phyloP scores from a whole-genome alignment of 169 alveolate genomes.

The Plasmodium inui region DNA sequence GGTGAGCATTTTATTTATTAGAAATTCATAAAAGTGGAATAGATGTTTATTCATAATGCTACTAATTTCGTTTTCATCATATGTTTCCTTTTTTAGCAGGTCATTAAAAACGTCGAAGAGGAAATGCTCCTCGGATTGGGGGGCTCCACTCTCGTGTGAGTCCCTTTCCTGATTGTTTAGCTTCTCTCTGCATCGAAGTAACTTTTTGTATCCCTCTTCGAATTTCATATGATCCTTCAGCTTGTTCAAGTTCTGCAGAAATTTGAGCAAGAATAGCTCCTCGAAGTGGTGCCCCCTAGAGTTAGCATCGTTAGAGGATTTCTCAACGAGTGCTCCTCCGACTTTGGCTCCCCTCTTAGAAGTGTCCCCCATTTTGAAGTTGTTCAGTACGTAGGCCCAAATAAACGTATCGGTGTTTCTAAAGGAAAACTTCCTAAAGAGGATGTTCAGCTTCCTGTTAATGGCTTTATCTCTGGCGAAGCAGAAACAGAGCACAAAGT shows the following conservation, averaged over 20 bases:
- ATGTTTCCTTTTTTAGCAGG: neutral
- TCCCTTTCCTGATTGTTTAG: neutral
- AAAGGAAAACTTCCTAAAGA: constrained; percentile 44
- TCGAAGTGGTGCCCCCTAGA: constrained; percentile 8
- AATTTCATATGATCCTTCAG: constrained; percentile 32
- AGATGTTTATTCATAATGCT: neutral
- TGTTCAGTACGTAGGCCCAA: constrained; percentile 9
- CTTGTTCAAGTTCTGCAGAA: constrained; percentile 19
- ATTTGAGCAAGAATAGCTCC: constrained; percentile 20
- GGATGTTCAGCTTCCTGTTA: constrained; percentile 25
- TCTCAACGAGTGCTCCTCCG: neutral
- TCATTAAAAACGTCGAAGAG: constrained; percentile 23
- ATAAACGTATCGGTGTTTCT: constrained; percentile 51
- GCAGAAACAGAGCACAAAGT: constrained; percentile 44
- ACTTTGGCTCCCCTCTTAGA: neutral
- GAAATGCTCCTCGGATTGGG: neutral
- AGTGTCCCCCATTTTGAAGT: constrained; percentile 8
- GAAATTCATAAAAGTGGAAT: constrained; percentile 10
- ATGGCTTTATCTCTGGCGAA: constrained; percentile 29
- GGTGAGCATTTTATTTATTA: constrained; percentile 14
- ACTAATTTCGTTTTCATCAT: neutral
- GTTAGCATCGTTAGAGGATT: neutral
- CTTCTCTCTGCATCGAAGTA: constrained; percentile 16
- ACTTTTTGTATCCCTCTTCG: constrained; percentile 34
- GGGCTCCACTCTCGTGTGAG: neutral